These are phyloP conservation scores for Lasiodiplodia sp. DNA, from an alignment of 2,329 filamentous ascomycete species.

Conservation along the genomic window DNA sequence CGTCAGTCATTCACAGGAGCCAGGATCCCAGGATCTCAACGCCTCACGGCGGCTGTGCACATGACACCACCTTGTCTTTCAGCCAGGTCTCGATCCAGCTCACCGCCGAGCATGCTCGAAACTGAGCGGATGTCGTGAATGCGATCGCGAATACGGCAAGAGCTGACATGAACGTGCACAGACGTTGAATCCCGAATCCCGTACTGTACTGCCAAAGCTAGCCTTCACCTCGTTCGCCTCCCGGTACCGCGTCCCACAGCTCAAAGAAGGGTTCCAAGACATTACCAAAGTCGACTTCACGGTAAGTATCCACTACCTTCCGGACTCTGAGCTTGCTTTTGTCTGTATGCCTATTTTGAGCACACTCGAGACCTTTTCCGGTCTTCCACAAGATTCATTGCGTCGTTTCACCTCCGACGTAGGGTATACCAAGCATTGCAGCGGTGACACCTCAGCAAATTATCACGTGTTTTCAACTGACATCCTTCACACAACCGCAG, in stretches of 20 bases:
- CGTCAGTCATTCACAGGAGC: conserved; percentile 35
- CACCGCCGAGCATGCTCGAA: neutral
- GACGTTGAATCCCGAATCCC: conserved; percentile 82
- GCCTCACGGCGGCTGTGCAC: neutral
- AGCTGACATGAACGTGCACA: conserved; percentile 5
- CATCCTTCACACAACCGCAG: conserved; percentile 37
- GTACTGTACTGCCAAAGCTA: conserved; percentile 74
- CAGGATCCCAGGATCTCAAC: conserved; percentile 36
- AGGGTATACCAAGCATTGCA: conserved; percentile 1
- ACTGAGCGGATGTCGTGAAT: neutral
- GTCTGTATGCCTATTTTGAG: neutral
- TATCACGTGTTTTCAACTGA: neutral
- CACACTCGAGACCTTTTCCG: neutral
- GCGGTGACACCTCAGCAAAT: conserved; percentile 10
- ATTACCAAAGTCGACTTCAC: conserved; percentile 77
- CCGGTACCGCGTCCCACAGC: conserved; percentile 74
- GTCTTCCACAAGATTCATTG: neutral
- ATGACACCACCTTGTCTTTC: neutral
- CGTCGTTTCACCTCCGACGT: neutral
- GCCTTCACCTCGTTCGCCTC: conserved; percentile 80
- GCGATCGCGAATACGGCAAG: neutral
- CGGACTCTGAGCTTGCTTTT: neutral
- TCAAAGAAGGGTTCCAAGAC: conserved; percentile 84
- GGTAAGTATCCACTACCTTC: conserved; percentile 43
- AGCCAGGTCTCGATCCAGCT: neutral